Evolutionary conservation across 2,329 filamentous ascomycete species (phyloP).

Genomic region (Pseudogymnoascus sp.): DNA sequence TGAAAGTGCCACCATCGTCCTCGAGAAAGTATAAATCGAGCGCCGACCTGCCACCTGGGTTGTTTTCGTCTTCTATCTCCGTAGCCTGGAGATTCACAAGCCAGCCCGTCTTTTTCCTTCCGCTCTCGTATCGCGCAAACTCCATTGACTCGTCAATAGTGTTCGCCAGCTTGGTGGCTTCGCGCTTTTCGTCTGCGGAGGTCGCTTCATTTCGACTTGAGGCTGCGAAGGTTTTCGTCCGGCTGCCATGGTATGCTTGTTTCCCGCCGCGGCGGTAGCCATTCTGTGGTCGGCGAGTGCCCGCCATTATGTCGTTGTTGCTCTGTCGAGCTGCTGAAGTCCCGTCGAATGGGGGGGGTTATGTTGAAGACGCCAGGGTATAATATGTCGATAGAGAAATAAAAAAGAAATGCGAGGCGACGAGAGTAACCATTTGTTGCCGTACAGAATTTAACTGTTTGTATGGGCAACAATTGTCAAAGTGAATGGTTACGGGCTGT

Average conservation of each 20-base stretch:
- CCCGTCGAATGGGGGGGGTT: slow-evolving; percentile 10
- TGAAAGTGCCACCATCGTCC: slow-evolving; percentile 77
- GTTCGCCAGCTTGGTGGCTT: slow-evolving; percentile 74
- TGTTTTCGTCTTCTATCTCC: slow-evolving; percentile 72
- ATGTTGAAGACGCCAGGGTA: slow-evolving; percentile 12
- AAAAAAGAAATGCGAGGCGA: neutral
- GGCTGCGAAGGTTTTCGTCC: slow-evolving; percentile 70
- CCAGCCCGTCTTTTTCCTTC: slow-evolving; percentile 77
- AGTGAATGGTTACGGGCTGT: neutral
- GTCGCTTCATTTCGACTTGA: slow-evolving; percentile 74
- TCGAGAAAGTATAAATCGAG: slow-evolving; percentile 97
- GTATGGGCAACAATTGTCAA: slow-evolving; percentile 1
- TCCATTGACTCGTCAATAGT: slow-evolving; percentile 93
- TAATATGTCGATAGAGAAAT: slow-evolving; percentile 2
- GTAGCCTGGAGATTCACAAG: slow-evolving; percentile 93
- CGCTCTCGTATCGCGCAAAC: slow-evolving; percentile 84
- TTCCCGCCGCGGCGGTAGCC: slow-evolving; percentile 61
- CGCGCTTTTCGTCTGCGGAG: slow-evolving; percentile 85
- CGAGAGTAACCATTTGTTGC: neutral
- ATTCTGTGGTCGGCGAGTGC: slow-evolving; percentile 53
- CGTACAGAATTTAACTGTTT: neutral
- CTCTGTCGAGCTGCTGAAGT: slow-evolving; percentile 13
- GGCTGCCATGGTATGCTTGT: slow-evolving; percentile 61
- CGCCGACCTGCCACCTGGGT: slow-evolving; percentile 75
- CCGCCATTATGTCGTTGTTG: slow-evolving; percentile 41